These are phyloP conservation scores for Colletotrichum tropicale DNA, from an alignment of 2,329 filamentous ascomycete species.

Conservation along the genomic window DNA sequence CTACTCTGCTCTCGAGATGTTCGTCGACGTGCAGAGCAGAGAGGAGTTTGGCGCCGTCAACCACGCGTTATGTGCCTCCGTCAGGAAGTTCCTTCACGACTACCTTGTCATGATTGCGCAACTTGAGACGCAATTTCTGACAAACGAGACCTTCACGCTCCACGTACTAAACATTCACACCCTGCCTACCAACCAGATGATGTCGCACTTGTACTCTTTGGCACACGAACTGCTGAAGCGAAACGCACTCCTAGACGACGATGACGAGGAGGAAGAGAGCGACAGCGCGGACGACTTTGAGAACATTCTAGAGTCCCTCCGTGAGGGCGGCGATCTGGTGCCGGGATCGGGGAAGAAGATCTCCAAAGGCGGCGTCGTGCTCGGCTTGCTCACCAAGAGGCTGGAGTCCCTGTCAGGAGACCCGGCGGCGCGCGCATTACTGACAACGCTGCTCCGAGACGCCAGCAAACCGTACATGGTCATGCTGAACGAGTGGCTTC, in stretches of 20 bases:
- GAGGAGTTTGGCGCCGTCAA: constrained; percentile 95
- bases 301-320: constrained; percentile 87
- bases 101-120: constrained; percentile 93
- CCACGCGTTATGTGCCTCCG: constrained; percentile 93
- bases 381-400: constrained; percentile 83
- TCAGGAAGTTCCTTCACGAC: constrained; percentile 89
- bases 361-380: constrained; percentile 95
- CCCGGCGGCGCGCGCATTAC: constrained; percentile 80
- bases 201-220: constrained; percentile 86
- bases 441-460: constrained; percentile 84
- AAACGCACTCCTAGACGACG: constrained; percentile 84
- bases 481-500: constrained; percentile 98
- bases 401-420: constrained; percentile 92
- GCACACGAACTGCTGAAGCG: constrained; percentile 86
- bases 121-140: constrained; percentile 90
- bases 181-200: constrained; percentile 87
- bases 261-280: constrained; percentile 71
- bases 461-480: constrained; percentile 94
- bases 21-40: constrained; percentile 91
- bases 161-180: constrained; percentile 93
- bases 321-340: constrained; percentile 83
- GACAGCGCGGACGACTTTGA: constrained; percentile 86
- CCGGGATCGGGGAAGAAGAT: constrained; percentile 85
- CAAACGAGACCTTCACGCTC: constrained; percentile 86
- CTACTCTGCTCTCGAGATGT: constrained; percentile 88